Conservation (phyloP, 2,329 filamentous ascomycete species). For the Fusarium sambucinum region DNA sequence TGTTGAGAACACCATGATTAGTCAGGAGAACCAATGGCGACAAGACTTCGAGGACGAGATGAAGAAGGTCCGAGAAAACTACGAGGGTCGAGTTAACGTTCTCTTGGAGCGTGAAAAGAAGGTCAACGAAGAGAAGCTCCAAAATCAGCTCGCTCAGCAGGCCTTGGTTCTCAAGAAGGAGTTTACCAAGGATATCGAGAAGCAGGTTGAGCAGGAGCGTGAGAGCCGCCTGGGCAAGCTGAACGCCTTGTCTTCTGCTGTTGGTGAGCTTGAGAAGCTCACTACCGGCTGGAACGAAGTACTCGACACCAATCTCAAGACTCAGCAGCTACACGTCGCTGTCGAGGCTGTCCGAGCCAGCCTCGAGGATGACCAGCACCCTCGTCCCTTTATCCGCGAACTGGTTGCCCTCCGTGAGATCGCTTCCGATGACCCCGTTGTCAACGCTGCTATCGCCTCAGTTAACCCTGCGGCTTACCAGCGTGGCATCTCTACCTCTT, state of each 20-base stretch:
- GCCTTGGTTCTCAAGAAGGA: slow-evolving; percentile 88
- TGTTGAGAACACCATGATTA: slow-evolving; percentile 84
- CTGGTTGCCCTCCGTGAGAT: slow-evolving; percentile 95
- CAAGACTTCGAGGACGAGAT: slow-evolving; percentile 90
- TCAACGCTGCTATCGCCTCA: slow-evolving; percentile 93
- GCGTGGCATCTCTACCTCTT: slow-evolving; percentile 83
- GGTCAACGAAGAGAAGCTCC: slow-evolving; percentile 83
- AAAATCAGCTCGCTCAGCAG: slow-evolving; percentile 90
- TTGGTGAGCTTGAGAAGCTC: slow-evolving; percentile 87
- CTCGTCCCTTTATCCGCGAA: slow-evolving; percentile 90
- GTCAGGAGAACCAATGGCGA: slow-evolving; percentile 85
- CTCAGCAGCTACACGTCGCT: slow-evolving; percentile 95
- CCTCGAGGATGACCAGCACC: slow-evolving; percentile 76
- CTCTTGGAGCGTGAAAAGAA: slow-evolving; percentile 84
- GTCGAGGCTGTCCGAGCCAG: slow-evolving; percentile 91
- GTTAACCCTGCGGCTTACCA: slow-evolving; percentile 96
- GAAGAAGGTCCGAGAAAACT: slow-evolving; percentile 79
- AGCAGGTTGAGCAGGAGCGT: slow-evolving; percentile 89
- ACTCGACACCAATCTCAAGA: slow-evolving; percentile 89
- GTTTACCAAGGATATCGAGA: slow-evolving; percentile 82
- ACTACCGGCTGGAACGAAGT: slow-evolving; percentile 91
- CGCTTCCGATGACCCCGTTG: slow-evolving; percentile 83
- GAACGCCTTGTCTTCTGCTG: slow-evolving; percentile 79
- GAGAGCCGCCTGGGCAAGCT: slow-evolving; percentile 88
- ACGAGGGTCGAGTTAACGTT: slow-evolving; percentile 82